Evolutionary conservation across 2,329 filamentous ascomycete species (phyloP).

Genomic region (Ustilaginoidea virens): DNA sequence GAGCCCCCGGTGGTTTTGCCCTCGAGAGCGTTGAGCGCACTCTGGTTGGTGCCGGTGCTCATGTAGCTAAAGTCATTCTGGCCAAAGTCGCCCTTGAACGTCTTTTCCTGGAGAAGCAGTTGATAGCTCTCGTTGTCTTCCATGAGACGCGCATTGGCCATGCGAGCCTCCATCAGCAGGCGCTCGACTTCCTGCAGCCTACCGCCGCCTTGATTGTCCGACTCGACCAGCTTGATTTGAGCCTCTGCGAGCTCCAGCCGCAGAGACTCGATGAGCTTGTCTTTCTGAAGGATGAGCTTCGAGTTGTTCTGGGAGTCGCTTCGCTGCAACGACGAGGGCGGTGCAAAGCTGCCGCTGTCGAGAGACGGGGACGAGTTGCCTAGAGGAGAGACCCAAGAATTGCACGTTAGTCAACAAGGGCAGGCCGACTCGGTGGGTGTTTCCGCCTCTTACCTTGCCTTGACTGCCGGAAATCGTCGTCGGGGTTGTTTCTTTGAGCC

Average conservation of each 20-base stretch:
- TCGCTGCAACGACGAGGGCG: conserved; percentile 66
- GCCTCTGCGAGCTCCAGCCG: conserved; percentile 85
- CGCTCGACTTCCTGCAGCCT: conserved; percentile 82
- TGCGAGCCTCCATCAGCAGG: conserved; percentile 76
- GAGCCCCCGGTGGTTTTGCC: conserved; percentile 32
- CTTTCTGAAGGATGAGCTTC: conserved; percentile 83
- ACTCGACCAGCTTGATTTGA: conserved; percentile 88
- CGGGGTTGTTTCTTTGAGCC: conserved; percentile 51
- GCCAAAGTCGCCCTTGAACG: conserved; percentile 82
- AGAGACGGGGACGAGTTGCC: conserved; percentile 50
- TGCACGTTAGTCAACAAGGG: conserved; percentile 9
- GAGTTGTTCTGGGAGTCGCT: conserved; percentile 84
- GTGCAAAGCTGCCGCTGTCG: conserved; percentile 69
- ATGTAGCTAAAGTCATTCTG: conserved; percentile 68
- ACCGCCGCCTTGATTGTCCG: conserved; percentile 83
- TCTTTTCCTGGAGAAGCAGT: conserved; percentile 84
- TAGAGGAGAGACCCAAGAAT: conserved; percentile 8
- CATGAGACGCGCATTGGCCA: conserved; percentile 91
- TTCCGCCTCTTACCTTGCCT: conserved; percentile 35
- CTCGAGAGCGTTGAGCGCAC: conserved; percentile 49
- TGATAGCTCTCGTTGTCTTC: conserved; percentile 99
- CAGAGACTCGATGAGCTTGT: conserved; percentile 87
- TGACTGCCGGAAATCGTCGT: conserved; percentile 41
- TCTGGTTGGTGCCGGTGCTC: conserved; percentile 41
- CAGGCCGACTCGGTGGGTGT: neutral